Conservation (phyloP, 1,139 yeast genomes). For the Kurtzmaniella natalensis region DNA sequence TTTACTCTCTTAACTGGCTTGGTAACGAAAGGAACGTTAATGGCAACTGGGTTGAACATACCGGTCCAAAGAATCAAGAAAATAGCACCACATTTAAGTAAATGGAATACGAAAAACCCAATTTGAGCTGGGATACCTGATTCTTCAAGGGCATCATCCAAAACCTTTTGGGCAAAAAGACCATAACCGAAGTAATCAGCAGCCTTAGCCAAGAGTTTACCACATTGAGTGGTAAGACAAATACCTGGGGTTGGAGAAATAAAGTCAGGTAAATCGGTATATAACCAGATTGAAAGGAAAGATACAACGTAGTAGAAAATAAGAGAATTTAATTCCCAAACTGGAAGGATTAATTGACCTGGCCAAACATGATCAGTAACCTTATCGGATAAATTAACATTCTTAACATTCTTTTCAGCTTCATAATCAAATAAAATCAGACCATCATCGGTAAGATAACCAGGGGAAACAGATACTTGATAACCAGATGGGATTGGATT, state of each 20-base stretch:
- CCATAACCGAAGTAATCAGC: slow-evolving; percentile 31
- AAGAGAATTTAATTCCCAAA: slow-evolving; percentile 60
- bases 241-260: slow-evolving; percentile 91
- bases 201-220: slow-evolving; percentile 30
- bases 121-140: slow-evolving; percentile 51
- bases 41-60: slow-evolving; percentile 62
- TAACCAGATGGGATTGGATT: slow-evolving; percentile 61
- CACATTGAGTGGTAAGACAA: slow-evolving; percentile 66
- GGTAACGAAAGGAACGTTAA: slow-evolving; percentile 33
- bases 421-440: slow-evolving; percentile 64
- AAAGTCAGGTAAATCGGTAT: slow-evolving; percentile 86
- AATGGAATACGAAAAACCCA: slow-evolving; percentile 67
- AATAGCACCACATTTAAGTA: slow-evolving; percentile 55
- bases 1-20: slow-evolving; percentile 25
- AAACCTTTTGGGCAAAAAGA: slow-evolving; percentile 40
- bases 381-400: slow-evolving; percentile 42
- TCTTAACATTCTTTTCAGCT: slow-evolving; percentile 46
- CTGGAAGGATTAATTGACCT: slow-evolving; percentile 83
- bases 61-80: slow-evolving; percentile 64
- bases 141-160: slow-evolving; percentile 41
- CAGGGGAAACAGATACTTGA: slow-evolving; percentile 71
- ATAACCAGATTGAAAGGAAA: slow-evolving; percentile 67
- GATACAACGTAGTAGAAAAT: slow-evolving; percentile 43
- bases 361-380: slow-evolving; percentile 72
- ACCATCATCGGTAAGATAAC: slow-evolving; percentile 80